These are phyloP conservation scores for Leishmania braziliensis DNA, from an alignment of 208 protist species.

Conservation along the genomic window DNA sequence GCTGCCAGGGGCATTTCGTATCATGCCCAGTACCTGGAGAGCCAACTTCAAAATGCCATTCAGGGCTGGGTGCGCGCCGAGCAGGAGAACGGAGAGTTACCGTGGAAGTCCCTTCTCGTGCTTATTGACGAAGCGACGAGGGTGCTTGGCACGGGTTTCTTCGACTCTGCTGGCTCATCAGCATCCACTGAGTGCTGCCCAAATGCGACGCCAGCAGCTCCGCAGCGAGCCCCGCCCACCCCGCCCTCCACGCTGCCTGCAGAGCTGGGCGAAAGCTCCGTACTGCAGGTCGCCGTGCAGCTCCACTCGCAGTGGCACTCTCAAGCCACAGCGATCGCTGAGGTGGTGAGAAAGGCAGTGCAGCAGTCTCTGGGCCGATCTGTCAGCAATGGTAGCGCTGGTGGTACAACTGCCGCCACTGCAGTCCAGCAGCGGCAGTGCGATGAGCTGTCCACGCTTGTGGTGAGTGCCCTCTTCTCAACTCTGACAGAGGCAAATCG, in stretches of 20 bases:
- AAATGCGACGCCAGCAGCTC: neutral
- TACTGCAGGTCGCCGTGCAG: conserved; percentile 34
- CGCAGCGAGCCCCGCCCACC: neutral
- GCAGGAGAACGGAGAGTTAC: conserved; percentile 21
- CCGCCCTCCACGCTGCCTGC: conserved; percentile 16
- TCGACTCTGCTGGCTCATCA: conserved; percentile 14
- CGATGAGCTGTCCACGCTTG: conserved; percentile 30
- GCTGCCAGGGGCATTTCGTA: neutral
- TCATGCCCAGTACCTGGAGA: conserved; percentile 36
- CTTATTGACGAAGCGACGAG: conserved; percentile 35
- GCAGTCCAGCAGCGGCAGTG: conserved; percentile 20
- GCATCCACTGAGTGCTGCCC: neutral
- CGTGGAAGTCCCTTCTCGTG: conserved; percentile 35
- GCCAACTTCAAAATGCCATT: conserved; percentile 34
- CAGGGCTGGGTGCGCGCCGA: conserved; percentile 44
- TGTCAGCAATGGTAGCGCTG: neutral
- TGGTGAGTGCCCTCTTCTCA: conserved; percentile 29
- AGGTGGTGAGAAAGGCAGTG: conserved; percentile 23
- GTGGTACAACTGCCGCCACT: neutral
- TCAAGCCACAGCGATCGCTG: conserved; percentile 15
- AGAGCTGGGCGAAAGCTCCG: conserved; percentile 27
- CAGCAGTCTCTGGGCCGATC: conserved; percentile 20
- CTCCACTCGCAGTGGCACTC: conserved; percentile 49
- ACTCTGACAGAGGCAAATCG: conserved; percentile 50
- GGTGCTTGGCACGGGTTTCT: conserved; percentile 48